These are phyloP conservation scores for Porphyra umbilicalis DNA, from an alignment of 31 red algal species.

Conservation along the genomic window DNA sequence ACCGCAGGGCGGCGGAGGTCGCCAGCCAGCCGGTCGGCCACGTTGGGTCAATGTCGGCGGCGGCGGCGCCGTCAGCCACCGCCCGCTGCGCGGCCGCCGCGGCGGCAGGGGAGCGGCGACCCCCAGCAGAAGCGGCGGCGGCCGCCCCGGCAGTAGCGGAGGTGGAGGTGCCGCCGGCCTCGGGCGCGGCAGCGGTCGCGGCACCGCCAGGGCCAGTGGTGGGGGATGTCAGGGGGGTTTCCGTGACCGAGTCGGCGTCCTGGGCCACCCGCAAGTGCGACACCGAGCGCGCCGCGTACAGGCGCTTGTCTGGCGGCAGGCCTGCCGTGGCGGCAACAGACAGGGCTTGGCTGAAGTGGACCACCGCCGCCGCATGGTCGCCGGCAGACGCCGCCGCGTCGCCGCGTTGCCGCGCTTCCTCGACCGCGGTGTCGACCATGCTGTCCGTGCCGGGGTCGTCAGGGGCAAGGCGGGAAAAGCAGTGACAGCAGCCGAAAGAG, in stretches of 20 bases:
- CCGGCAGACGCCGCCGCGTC: constrained; percentile 44
- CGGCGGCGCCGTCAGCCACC: constrained; percentile 48
- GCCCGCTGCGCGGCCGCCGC: constrained; percentile 25
- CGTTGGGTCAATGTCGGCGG: constrained; percentile 56
- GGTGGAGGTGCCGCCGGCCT: background rate
- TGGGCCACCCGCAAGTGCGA: constrained; percentile 18
- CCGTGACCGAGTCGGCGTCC: constrained; percentile 2
- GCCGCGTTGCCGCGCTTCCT: constrained; percentile 42
- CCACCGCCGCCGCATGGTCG: constrained; percentile 56
- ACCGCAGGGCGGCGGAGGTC: constrained; percentile 47
- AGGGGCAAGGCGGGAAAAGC: no score
- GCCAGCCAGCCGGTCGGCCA: constrained; percentile 74
- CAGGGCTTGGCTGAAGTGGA: constrained; percentile 45
- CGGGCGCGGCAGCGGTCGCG: background rate
- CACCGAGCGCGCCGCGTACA: constrained; percentile 75
- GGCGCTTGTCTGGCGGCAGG: constrained; percentile 54
- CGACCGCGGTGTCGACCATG: constrained; percentile 8
- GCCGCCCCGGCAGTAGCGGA: background rate
- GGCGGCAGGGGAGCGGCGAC: background rate
- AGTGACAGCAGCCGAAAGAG: no score
- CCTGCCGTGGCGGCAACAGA: constrained; percentile 26
- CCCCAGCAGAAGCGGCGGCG: background rate
- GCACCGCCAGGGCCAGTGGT: background rate
- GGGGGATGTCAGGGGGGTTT: background rate
- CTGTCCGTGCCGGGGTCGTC: no score